Conservation (phyloP, 768 basidiomycete genomes). For the Termitomyces sp. region DNA sequence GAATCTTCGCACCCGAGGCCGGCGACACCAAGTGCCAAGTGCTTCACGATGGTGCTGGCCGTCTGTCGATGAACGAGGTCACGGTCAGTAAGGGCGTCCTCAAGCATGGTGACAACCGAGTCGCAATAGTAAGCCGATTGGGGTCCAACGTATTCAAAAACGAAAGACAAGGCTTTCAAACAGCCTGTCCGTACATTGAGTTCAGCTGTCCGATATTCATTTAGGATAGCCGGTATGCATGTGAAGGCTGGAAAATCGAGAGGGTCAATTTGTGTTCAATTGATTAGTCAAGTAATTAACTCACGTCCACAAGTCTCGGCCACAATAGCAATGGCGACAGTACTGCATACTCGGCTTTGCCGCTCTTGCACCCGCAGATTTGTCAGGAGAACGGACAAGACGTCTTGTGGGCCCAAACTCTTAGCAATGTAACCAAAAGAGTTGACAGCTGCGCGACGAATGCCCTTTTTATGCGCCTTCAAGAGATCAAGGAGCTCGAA, state of each 20-base stretch:
- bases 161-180: conserved; percentile 96
- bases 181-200: conserved; percentile 98
- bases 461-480: conserved; percentile 99
- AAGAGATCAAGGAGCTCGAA: conserved; percentile 95
- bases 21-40: conserved; percentile 93
- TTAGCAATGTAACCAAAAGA: conserved; percentile 99
- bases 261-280: conserved; percentile 1
- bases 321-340: conserved; percentile 95
- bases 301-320: conserved; percentile 87
- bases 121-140: conserved; percentile 97
- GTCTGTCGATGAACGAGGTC: conserved; percentile 99
- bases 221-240: conserved; percentile 96
- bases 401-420: conserved; percentile 98
- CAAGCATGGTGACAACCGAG: conserved; percentile 96
- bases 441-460: conserved; percentile 97
- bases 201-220: conserved; percentile 97
- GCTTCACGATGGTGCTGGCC: conserved; percentile 97
- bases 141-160: conserved; percentile 98
- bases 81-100: conserved; percentile 96
- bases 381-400: conserved; percentile 90
- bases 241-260: conserved; percentile 66
- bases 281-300: conserved; percentile 14
- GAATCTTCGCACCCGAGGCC: conserved; percentile 98
- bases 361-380: conserved; percentile 98
- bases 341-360: conserved; percentile 97